Evolutionary conservation across 148 eudicot genomes (phyloP).

Genomic region (Cornus kousa): DNA sequence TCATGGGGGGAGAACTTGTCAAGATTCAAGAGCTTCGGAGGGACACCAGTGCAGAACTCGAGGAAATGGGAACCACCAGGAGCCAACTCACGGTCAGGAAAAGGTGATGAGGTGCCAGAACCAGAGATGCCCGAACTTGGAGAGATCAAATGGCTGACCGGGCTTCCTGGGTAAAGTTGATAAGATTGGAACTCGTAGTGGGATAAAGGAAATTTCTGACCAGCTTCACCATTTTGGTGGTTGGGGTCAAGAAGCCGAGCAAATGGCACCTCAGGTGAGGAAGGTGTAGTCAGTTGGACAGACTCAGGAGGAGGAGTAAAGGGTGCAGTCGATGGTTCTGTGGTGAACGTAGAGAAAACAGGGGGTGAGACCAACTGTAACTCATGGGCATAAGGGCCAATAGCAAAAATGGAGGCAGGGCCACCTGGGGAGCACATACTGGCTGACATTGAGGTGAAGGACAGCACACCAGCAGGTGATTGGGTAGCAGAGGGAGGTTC

Average conservation of each 20-base stretch:
- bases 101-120: constrained; percentile 92
- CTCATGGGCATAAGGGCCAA: constrained; percentile 97
- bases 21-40: constrained; percentile 58
- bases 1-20: constrained; percentile 42
- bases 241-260: constrained; percentile 77
- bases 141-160: constrained; percentile 79
- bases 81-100: constrained; percentile 51
- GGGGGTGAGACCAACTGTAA: constrained; percentile 95
- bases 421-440: constrained; percentile 73
- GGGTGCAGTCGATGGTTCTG: constrained; percentile 96
- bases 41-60: constrained; percentile 45
- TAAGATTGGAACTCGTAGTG: constrained; percentile 81
- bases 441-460: constrained; percentile 57
- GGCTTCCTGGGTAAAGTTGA: constrained; percentile 85
- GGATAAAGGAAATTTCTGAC: constrained; percentile 47
- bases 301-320: constrained; percentile 97
- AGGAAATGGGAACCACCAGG: constrained; percentile 50
- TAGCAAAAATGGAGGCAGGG: constrained; percentile 73
- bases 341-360: constrained; percentile 79
- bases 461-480: constrained; percentile 66
- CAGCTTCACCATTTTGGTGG: constrained; percentile 42
- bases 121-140: constrained; percentile 83
- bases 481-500: constrained; percentile 80
- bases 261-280: constrained; percentile 97
- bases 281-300: constrained; percentile 86